phyloP scores from a whole-genome alignment of 345 rosid species.

The Ceriops tagal region DNA sequence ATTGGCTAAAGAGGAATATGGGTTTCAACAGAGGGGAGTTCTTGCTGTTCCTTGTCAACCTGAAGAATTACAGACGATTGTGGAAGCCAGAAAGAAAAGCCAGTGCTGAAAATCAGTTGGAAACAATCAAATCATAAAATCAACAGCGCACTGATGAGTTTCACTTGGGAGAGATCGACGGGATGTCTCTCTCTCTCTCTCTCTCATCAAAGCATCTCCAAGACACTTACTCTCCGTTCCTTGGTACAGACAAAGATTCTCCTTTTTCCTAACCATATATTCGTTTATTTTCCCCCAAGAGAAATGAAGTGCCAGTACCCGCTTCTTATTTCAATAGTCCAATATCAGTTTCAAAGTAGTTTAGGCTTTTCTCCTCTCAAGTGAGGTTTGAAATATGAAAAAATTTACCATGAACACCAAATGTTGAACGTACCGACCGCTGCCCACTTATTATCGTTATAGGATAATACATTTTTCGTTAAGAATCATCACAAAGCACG shows the following conservation, averaged over 20 bases:
- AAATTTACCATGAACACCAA: no score
- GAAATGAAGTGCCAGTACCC: no score
- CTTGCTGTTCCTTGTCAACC: conserved; percentile 53
- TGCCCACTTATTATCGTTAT: no score
- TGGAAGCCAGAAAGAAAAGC: conserved; percentile 20
- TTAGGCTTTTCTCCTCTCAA: no score
- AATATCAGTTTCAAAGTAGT: no score
- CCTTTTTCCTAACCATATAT: neutral
- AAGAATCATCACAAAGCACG: neutral
- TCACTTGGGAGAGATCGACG: neutral
- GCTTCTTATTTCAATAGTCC: no score
- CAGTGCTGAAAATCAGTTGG: conserved; percentile 15
- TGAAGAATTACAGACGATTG: conserved; percentile 44
- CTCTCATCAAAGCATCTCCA: conserved; percentile 2
- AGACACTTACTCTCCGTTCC: neutral
- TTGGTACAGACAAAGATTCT: neutral
- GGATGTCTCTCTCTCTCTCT: neutral
- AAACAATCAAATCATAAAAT: neutral
- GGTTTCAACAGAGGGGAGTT: conserved; percentile 43
- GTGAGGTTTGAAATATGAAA: no score
- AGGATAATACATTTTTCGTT: neutral
- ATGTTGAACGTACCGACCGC: no score
- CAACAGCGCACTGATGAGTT: neutral
- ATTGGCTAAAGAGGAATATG: conserved; percentile 51
- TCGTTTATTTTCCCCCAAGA: neutral